Conservation (phyloP, 2,329 filamentous ascomycete species). For the Hypoxylon sp. region DNA sequence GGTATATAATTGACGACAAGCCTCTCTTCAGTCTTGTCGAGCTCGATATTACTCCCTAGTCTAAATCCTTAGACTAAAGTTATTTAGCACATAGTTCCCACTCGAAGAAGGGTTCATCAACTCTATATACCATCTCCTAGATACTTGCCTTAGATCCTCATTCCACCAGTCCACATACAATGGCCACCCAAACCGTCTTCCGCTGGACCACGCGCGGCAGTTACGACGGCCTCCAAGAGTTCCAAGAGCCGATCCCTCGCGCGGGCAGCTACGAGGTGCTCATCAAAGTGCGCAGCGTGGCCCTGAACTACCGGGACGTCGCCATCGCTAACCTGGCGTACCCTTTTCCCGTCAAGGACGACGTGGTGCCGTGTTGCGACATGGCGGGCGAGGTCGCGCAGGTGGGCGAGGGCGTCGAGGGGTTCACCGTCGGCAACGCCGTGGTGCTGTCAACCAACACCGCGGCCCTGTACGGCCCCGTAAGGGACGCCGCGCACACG, state of each 20-base stretch:
- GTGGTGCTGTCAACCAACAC: conserved; percentile 48
- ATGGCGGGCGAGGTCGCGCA: conserved; percentile 52
- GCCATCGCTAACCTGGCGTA: conserved; percentile 49
- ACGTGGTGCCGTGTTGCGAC: conserved; percentile 54
- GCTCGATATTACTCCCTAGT: background rate
- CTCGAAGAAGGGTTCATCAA: background rate
- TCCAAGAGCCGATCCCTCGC: conserved; percentile 45
- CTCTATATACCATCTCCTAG: background rate
- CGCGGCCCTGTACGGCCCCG: conserved; percentile 45
- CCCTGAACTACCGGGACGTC: conserved; percentile 53
- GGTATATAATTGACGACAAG: conserved; percentile 8
- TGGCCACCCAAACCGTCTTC: conserved; percentile 39
- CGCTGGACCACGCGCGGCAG: conserved; percentile 25
- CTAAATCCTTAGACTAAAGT: background rate
- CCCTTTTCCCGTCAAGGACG: conserved; percentile 49
- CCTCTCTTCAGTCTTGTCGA: background rate
- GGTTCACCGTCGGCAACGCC: conserved; percentile 50
- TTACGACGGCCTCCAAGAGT: conserved; percentile 42
- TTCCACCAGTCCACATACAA: background rate
- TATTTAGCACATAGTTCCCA: background rate
- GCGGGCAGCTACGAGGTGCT: conserved; percentile 48
- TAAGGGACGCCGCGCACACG: conserved; percentile 38
- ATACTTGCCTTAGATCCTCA: background rate
- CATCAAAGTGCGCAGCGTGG: conserved; percentile 48
- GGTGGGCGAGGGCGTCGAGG: conserved; percentile 41